phyloP scores from a whole-genome alignment of 441 rosid genomes.

The Erodium texanum region DNA sequence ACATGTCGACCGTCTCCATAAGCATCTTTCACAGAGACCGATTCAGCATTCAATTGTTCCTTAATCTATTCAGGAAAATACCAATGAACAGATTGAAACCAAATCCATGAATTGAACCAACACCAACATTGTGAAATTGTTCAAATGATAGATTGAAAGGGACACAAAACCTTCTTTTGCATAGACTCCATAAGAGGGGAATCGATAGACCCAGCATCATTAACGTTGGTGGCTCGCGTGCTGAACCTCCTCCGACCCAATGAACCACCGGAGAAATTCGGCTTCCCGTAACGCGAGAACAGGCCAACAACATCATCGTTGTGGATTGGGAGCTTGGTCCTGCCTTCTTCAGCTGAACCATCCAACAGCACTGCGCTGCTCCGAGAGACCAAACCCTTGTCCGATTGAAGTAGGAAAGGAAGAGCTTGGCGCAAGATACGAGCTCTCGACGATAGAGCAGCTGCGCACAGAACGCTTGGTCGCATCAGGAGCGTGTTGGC shows the following conservation, averaged over 20 bases:
- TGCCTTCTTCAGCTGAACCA: not conserved
- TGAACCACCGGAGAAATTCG: not conserved
- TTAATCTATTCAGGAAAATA: constrained; percentile 47
- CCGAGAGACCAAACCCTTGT: not conserved
- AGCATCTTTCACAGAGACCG: constrained; percentile 69
- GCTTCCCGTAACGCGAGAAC: not conserved
- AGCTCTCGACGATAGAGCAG: not conserved
- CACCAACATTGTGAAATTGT: not conserved
- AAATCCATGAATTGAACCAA: not conserved
- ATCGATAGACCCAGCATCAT: not conserved
- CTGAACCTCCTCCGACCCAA: not conserved
- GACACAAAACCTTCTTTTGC: not conserved
- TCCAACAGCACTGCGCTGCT: not conserved
- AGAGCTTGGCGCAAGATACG: not conserved
- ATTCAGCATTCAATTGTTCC: constrained; percentile 70
- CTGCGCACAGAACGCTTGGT: not conserved
- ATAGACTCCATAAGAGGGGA: not conserved
- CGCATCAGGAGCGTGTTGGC: not conserved
- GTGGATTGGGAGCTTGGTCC: not conserved
- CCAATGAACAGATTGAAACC: not conserved
- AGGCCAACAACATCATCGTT: not conserved
- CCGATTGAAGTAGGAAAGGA: not conserved
- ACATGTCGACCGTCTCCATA: constrained; percentile 95
- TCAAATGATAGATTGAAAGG: too few relatives aligned
- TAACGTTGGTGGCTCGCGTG: not conserved